phyloP scores from a whole-genome alignment of 306 rosid genomes.

The Rubus parviflorus region DNA sequence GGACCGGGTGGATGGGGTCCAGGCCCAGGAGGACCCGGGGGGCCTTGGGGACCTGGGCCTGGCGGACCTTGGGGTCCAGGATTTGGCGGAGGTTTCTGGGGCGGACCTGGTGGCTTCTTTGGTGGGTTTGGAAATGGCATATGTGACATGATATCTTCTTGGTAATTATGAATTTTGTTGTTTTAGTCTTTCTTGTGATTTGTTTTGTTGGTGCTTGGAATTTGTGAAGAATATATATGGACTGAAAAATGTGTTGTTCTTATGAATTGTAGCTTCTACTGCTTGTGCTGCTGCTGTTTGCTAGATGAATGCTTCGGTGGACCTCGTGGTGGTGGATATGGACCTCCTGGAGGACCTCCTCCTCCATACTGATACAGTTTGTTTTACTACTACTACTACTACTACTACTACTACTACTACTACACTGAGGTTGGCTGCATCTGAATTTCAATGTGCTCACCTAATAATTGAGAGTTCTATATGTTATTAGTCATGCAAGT shows the following conservation, averaged over 20 bases:
- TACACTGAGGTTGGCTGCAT: background rate
- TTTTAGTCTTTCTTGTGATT: background rate
- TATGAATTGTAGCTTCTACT: constrained; percentile 50
- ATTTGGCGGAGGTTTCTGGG: constrained; percentile 27
- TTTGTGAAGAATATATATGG: background rate
- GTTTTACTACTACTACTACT: background rate
- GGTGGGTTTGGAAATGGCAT: constrained; percentile 66
- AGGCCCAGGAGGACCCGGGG: constrained; percentile 31
- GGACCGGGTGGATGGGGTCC: constrained; percentile 29
- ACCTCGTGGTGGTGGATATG: constrained; percentile 35
- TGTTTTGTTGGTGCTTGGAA: background rate
- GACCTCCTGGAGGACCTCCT: constrained; percentile 42
- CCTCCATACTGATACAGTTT: constrained; percentile 32
- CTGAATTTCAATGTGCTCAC: no score
- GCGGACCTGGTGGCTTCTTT: constrained; percentile 51
- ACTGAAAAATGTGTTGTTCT: background rate
- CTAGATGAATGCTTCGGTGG: constrained; percentile 63
- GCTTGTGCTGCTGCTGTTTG: constrained; percentile 80
- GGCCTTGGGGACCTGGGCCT: constrained; percentile 42
- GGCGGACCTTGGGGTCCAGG: constrained; percentile 46
- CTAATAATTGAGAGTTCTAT: background rate
- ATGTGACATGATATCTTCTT: constrained; percentile 54
- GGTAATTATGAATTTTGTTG: constrained; percentile 38
- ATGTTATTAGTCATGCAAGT: background rate
- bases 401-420: background rate